Conservation (phyloP, 768 basidiomycete species). For the Crucibulum laeve region DNA sequence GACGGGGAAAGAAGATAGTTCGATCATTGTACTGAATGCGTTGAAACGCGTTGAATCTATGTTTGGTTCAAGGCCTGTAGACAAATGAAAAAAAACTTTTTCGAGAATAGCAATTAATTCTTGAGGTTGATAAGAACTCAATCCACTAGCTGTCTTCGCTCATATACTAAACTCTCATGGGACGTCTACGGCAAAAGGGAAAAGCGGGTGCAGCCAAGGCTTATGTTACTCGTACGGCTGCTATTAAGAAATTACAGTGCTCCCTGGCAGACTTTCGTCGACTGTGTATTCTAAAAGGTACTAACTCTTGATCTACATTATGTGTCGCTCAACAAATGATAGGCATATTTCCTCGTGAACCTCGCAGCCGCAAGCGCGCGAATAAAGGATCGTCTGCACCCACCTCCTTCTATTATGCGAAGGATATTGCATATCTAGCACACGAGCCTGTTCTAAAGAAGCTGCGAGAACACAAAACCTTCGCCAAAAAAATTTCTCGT, state of each 20-base stretch:
- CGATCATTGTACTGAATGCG: constrained; percentile 3
- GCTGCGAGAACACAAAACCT: constrained; percentile 95
- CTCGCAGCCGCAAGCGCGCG: constrained; percentile 83
- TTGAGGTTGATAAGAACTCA: too few species aligned
- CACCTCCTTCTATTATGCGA: constrained; percentile 96
- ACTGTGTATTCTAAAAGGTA: constrained; percentile 96
- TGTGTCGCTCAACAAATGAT: constrained; percentile 4
- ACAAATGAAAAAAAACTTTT: too few species aligned
- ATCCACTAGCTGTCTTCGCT: constrained; percentile 3
- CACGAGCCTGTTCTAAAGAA: constrained; percentile 95
- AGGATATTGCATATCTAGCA: constrained; percentile 95
- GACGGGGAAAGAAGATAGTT: background rate
- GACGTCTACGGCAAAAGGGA: constrained; percentile 77
- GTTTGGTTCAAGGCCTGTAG: background rate
- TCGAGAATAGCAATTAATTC: too few species aligned
- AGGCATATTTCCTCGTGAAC: constrained; percentile 99
- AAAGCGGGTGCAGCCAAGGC: constrained; percentile 91
- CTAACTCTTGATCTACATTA: constrained; percentile 2
- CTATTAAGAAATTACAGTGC: constrained; percentile 94
- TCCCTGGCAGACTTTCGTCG: constrained; percentile 95
- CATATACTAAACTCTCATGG: constrained; percentile 41
- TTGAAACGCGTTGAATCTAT: constrained; percentile 9
- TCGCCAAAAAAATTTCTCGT: constrained; percentile 92
- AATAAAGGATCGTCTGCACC: constrained; percentile 98
- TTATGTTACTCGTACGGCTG: constrained; percentile 84